phyloP scores from a whole-genome alignment of 129 eudicot genomes.

The Chrysanthemum lavandulifolium region DNA sequence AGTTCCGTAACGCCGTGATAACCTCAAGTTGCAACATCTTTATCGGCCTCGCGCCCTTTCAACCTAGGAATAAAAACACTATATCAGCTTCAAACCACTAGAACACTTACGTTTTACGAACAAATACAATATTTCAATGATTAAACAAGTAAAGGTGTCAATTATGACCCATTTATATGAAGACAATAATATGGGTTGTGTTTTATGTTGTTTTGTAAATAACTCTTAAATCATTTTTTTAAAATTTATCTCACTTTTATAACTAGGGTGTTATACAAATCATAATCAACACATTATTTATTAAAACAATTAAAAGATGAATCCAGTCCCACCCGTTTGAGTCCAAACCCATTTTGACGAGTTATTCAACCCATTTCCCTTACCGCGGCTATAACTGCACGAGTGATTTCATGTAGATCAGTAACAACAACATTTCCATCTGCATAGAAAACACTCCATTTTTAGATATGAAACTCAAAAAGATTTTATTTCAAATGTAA shows the following conservation, averaged over 20 bases:
- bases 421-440: constrained; percentile 81
- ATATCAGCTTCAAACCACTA: constrained; percentile 8
- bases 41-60: constrained; percentile 75
- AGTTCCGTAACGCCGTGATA: too few species aligned
- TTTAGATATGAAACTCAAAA: constrained; percentile 17
- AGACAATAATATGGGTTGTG: too few species aligned
- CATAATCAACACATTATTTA: neutral
- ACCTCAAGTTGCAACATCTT: constrained; percentile 77
- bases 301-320: neutral
- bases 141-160: neutral
- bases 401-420: constrained; percentile 87
- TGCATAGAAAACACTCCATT: constrained; percentile 29
- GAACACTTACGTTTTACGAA: neutral
- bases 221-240: neutral
- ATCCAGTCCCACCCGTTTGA: neutral
- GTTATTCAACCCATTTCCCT: constrained; percentile 27
- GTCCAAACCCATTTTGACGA: neutral
- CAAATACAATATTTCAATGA: too few species aligned
- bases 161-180: neutral
- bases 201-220: neutral
- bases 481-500: neutral
- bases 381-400: constrained; percentile 92
- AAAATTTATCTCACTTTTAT: neutral
- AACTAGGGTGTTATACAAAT: neutral
- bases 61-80: constrained; percentile 33